phyloP scores from a whole-genome alignment of 1,139 yeast genomes.

The Taiozyma sp. region DNA sequence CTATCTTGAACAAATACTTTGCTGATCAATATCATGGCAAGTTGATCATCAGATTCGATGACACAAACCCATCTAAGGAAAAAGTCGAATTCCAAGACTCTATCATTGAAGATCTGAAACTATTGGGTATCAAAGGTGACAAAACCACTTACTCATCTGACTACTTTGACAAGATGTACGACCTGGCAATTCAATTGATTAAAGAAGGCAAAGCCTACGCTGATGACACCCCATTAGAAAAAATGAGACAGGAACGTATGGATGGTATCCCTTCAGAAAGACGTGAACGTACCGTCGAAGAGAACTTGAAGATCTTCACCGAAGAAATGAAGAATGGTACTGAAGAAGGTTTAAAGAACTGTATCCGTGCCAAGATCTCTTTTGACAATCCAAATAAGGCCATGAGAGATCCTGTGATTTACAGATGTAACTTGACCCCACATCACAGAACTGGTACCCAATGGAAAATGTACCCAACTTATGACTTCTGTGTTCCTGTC shows the following conservation, averaged over 20 bases:
- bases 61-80: constrained; percentile 95
- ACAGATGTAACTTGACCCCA: constrained; percentile 93
- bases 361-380: constrained; percentile 94
- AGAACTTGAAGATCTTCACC: constrained; percentile 77
- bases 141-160: constrained; percentile 83
- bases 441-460: constrained; percentile 90
- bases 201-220: constrained; percentile 95
- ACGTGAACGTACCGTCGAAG: constrained; percentile 89
- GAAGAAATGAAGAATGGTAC: constrained; percentile 92
- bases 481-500: constrained; percentile 96
- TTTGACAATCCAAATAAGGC: constrained; percentile 88
- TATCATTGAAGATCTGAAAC: constrained; percentile 81
- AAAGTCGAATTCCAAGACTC: constrained; percentile 90
- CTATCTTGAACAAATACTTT: constrained; percentile 89
- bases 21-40: constrained; percentile 94
- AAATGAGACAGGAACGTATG: constrained; percentile 98
- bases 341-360: constrained; percentile 82
- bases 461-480: constrained; percentile 97
- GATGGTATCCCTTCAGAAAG: constrained; percentile 89
- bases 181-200: constrained; percentile 76
- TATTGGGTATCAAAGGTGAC: constrained; percentile 91
- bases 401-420: constrained; percentile 93
- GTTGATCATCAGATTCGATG: constrained; percentile 92
- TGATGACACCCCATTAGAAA: constrained; percentile 90
- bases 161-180: constrained; percentile 88